Evolutionary conservation across 164 flowering plant genomes (phyloP), one percentile per base, ranked within the genome.

Genomic region (Annona cherimola): DNA sequence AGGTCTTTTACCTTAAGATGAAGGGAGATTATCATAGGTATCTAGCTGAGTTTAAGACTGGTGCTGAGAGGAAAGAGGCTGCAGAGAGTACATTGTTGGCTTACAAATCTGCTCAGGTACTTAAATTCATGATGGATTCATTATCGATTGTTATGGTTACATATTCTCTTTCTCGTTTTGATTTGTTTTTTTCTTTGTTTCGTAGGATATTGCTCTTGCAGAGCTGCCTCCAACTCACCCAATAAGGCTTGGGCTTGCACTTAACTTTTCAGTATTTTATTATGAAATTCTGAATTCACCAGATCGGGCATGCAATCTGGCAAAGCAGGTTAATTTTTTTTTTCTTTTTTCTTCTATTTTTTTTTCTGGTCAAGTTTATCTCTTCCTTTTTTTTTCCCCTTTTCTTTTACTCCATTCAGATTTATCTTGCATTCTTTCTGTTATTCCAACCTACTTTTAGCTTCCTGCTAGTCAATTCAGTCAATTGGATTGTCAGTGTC

Each of bases 161-260:
- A 61, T n/a, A 18, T 61, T 20, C 19, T 61, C 6, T 20, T 61
- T 61, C 35, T 61, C 8, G 4, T 35, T 39, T 65, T 65, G 9
- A 14, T 41, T 14, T 42, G 11, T 64, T 2, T 64, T 64, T 64
- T 39, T 19, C 44, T 64, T 40, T 63, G 16, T 63, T 63, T 6
- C 11, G 45, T 46, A 72, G 74, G 74, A 65, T 41, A 72, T 72
- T 46, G 74, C 74, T 63, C 69, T 72, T 20, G 69, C 74, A 9
- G 74, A 72, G 14, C 44, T 72, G 69, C 40, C 74, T 72, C 74
- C 74, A 0, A 72, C 74, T 42, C 74, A 72, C 54, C 74, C 74
- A 3, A 72, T 72, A 63, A 72, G 74, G 69, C 69, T 72, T 57
- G 74, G 74, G 41, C 74, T 72, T 72, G 74, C 74, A 41, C 74